These are phyloP conservation scores for Calonectria pteridis DNA, from an alignment of 2,329 filamentous ascomycete genomes.

Conservation along the genomic window DNA sequence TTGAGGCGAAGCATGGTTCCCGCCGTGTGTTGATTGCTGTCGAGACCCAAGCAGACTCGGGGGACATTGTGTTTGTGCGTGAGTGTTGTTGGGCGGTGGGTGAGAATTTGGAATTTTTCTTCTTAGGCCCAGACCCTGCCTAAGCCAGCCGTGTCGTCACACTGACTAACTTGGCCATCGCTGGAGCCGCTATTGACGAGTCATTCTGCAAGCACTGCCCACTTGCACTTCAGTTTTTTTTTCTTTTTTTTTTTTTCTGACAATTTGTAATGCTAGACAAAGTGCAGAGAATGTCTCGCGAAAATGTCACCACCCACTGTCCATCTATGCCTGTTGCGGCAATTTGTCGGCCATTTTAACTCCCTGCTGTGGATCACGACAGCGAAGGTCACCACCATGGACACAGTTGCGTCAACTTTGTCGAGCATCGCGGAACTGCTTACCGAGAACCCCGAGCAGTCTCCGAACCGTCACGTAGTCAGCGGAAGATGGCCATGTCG, in stretches of 20 bases:
- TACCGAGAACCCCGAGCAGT: slow-evolving; percentile 4
- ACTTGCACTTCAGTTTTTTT: neutral
- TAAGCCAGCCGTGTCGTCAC: neutral
- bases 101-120: neutral
- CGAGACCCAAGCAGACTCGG: no score
- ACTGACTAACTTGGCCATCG: neutral
- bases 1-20: neutral
- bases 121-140: neutral
- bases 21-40: neutral
- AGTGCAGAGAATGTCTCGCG: neutral
- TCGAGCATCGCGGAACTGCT: neutral
- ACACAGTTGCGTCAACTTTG: neutral
- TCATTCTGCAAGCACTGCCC: neutral
- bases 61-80: no score
- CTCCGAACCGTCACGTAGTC: neutral
- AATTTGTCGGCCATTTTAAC: neutral
- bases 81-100: no score
- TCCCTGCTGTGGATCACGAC: neutral
- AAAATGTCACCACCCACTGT: neutral
- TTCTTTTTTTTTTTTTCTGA: neutral
- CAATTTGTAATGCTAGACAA: neutral
- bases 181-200: neutral
- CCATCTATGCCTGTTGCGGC: neutral
- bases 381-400: neutral
- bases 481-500: neutral